Percentiles rank a stretch among this genome's conserved stretches.
phyloP scores from a whole-genome alignment of 1,284 basidiomycete species.

The Vanrija sp. region DNA sequence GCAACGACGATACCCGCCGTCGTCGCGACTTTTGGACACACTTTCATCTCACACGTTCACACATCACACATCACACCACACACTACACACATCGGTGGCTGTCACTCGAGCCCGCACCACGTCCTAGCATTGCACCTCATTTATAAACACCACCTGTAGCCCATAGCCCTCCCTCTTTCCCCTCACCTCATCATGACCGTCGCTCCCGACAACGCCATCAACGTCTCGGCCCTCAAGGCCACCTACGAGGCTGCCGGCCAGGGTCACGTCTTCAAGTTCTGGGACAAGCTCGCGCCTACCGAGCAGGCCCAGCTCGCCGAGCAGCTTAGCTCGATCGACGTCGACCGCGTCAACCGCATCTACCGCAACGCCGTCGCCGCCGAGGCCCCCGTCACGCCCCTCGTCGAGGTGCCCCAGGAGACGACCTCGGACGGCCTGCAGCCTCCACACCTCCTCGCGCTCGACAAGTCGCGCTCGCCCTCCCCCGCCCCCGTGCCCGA shows the following conservation, averaged over 20 bases:
- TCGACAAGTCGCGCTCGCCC: constrained; percentile 31
- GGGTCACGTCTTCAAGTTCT: constrained; percentile 84
- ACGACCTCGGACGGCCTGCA: background rate
- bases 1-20: too few relatives aligned
- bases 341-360: constrained; percentile 85
- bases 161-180: background rate
- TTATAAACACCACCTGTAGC: background rate
- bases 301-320: constrained; percentile 64
- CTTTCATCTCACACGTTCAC: too few relatives aligned
- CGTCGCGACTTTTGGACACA: too few relatives aligned
- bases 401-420: constrained; percentile 6
- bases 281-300: constrained; percentile 63
- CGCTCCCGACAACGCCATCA: constrained; percentile 5
- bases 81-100: background rate
- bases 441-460: constrained; percentile 6
- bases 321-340: constrained; percentile 80
- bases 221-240: constrained; percentile 37
- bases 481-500: constrained; percentile 23
- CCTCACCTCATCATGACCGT: constrained; percentile 3
- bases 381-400: constrained; percentile 54
- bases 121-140: background rate
- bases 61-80: too few relatives aligned
- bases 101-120: background rate
- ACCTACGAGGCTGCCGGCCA: constrained; percentile 78
- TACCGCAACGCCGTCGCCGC: constrained; percentile 71